Percentiles rank a stretch among this genome's conserved stretches.
Evolutionary conservation across 2,329 filamentous ascomycete species (phyloP).

Genomic region (Fusarium newnesense): DNA sequence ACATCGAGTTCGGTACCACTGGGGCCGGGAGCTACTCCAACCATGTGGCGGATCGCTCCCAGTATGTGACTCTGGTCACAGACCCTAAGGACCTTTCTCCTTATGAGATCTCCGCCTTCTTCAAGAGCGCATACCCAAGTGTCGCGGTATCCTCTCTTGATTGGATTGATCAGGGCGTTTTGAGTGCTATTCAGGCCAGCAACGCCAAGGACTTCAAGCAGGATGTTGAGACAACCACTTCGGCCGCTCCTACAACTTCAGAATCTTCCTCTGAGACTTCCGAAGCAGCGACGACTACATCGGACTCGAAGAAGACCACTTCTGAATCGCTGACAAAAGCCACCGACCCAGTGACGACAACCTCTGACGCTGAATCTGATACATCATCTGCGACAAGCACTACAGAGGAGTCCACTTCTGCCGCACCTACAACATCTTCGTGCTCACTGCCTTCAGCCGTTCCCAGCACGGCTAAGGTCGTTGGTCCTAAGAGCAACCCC

Average conservation of each 20-base stretch:
- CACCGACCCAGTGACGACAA: background rate
- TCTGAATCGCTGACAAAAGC: background rate
- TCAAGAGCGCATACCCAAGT: slow-evolving; percentile 12
- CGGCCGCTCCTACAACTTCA: background rate
- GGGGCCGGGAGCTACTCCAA: slow-evolving; percentile 53
- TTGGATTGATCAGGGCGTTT: slow-evolving; percentile 36
- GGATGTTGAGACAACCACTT: background rate
- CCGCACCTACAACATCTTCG: slow-evolving; percentile 2
- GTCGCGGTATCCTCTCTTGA: slow-evolving; percentile 25
- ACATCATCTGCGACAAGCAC: background rate
- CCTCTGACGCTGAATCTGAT: background rate
- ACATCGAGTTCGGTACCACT: slow-evolving; percentile 54
- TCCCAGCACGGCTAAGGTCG: slow-evolving; percentile 50
- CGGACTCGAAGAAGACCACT: background rate
- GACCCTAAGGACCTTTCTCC: slow-evolving; percentile 45
- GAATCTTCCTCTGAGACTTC: background rate
- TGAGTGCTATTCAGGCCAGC: slow-evolving; percentile 33
- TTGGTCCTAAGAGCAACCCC: slow-evolving; percentile 51
- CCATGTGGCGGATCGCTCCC: slow-evolving; percentile 48
- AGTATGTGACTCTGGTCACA: slow-evolving; percentile 49
- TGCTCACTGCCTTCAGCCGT: slow-evolving; percentile 31
- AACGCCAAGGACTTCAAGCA: slow-evolving; percentile 26
- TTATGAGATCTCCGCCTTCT: slow-evolving; percentile 34
- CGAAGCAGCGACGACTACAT: background rate
- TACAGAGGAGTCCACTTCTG: background rate